phyloP scores from a whole-genome alignment of 345 rosid genomes.

The Lepidium africanum region DNA sequence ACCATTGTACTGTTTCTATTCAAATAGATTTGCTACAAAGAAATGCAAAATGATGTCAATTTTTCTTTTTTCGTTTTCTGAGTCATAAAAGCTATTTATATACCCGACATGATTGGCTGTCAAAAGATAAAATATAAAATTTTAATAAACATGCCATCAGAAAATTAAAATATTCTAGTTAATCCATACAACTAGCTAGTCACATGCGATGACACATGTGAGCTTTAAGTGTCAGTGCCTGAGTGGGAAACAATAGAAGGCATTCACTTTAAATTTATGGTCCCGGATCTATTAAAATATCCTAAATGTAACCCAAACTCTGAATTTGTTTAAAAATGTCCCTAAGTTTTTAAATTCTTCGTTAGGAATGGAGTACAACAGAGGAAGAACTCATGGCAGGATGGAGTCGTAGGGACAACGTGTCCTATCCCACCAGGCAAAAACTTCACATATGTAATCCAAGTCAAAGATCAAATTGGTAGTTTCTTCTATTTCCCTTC shows the following conservation, averaged over 20 bases:
- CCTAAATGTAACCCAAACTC: background rate
- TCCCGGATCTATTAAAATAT: background rate
- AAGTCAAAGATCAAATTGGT: slow-evolving; percentile 91
- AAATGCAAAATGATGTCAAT: background rate
- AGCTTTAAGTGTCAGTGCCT: slow-evolving; percentile 17
- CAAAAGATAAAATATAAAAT: background rate
- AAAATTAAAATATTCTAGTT: slow-evolving; percentile 2
- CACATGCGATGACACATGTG: slow-evolving; percentile 27
- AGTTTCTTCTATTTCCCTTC: slow-evolving; percentile 89
- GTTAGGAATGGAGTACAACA: slow-evolving; percentile 85
- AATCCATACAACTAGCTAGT: slow-evolving; percentile 12
- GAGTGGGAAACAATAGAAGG: slow-evolving; percentile 8
- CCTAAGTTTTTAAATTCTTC: background rate
- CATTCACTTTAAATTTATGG: background rate
- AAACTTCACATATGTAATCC: slow-evolving; percentile 75
- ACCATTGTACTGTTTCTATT: background rate
- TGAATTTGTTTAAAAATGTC: background rate
- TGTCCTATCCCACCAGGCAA: slow-evolving; percentile 86
- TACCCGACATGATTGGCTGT: slow-evolving; percentile 27
- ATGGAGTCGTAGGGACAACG: slow-evolving; percentile 80
- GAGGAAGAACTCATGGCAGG: slow-evolving; percentile 82
- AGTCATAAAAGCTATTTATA: slow-evolving; percentile 15
- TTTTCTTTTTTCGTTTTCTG: background rate
- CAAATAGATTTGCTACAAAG: background rate
- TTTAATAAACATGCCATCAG: background rate